phyloP scores from a whole-genome alignment of 768 basidiomycete species.

The Kwoniella heveanensis region DNA sequence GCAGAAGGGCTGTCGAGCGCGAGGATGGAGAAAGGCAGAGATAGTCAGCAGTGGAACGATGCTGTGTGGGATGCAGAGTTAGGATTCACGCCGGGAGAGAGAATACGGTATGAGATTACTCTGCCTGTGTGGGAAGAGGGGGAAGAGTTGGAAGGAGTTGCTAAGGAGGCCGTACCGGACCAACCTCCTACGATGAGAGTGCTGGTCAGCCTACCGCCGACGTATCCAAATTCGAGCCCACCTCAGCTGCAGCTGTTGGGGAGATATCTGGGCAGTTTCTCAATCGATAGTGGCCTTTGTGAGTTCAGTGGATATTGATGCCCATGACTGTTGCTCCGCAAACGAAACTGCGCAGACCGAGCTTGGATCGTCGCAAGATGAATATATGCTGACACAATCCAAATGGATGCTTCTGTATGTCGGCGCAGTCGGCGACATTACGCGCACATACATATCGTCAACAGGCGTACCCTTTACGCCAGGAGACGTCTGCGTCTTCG shows the following conservation, averaged over 20 bases:
- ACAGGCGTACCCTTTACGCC: constrained; percentile 49
- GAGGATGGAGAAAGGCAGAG: constrained; percentile 9
- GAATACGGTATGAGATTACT: constrained; percentile 52
- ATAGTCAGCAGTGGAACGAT: constrained; percentile 33
- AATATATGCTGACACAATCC: too few species aligned
- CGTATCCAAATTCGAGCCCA: constrained; percentile 51
- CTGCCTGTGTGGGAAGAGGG: constrained; percentile 49
- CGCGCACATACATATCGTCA: constrained; percentile 54
- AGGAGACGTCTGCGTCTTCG: constrained; percentile 57
- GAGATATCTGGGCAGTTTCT: constrained; percentile 54
- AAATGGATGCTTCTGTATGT: too few species aligned
- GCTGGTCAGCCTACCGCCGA: constrained; percentile 53
- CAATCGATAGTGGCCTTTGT: constrained; percentile 55
- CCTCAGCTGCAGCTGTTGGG: constrained; percentile 56
- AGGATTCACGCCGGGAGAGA: constrained; percentile 33
- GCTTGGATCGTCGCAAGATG: too few species aligned
- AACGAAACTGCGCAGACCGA: too few species aligned
- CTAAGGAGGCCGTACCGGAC: constrained; percentile 17
- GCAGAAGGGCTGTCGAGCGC: background rate
- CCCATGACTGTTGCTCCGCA: too few species aligned
- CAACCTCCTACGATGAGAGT: constrained; percentile 41
- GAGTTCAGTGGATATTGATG: constrained; percentile 14
- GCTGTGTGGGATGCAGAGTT: constrained; percentile 30
- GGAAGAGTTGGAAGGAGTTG: constrained; percentile 33
- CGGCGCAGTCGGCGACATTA: constrained; percentile 54